Conservation (phyloP, 2,329 filamentous ascomycete species). For the Thielaviopsis euricoi region DNA sequence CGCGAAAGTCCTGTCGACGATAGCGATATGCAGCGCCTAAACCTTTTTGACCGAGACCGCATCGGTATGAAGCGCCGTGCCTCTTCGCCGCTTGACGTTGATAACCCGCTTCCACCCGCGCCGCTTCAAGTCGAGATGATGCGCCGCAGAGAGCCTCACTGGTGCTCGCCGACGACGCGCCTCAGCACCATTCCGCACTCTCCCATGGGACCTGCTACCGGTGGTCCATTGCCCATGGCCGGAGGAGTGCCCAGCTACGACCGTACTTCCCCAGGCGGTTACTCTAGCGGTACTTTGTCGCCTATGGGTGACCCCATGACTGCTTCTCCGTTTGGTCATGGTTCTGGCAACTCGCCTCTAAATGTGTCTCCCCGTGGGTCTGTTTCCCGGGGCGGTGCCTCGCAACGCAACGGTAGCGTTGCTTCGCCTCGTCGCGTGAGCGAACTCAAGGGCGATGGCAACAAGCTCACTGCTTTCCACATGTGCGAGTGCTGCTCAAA, state of each 20-base stretch:
- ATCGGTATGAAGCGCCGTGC: slow-evolving; percentile 39
- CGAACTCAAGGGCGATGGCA: slow-evolving; percentile 30
- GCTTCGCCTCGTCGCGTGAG: slow-evolving; percentile 34
- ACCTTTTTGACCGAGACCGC: slow-evolving; percentile 35
- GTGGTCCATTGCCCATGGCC: slow-evolving; percentile 22
- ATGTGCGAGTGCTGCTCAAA: slow-evolving; percentile 94
- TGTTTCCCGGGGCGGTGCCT: slow-evolving; percentile 24
- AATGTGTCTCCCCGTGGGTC: slow-evolving; percentile 33
- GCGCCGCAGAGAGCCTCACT: slow-evolving; percentile 32
- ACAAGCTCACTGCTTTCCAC: slow-evolving; percentile 36
- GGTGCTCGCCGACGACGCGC: slow-evolving; percentile 36
- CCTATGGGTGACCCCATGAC: slow-evolving; percentile 33
- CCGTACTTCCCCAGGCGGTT: slow-evolving; percentile 28
- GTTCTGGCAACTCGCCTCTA: slow-evolving; percentile 19
- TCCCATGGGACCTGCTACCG: slow-evolving; percentile 27
- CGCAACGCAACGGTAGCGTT: slow-evolving; percentile 30
- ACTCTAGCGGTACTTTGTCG: slow-evolving; percentile 33
- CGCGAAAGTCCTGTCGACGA: slow-evolving; percentile 28
- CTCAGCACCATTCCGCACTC: slow-evolving; percentile 30
- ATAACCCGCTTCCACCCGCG: slow-evolving; percentile 24
- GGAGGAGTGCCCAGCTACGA: slow-evolving; percentile 30
- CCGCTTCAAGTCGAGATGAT: slow-evolving; percentile 26
- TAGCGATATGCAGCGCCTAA: slow-evolving; percentile 23
- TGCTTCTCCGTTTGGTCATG: slow-evolving; percentile 26
- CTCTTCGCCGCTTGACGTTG: slow-evolving; percentile 35